Evolutionary conservation across 345 rosid species (phyloP).

Genomic region (Raphanus raphanistrum): DNA sequence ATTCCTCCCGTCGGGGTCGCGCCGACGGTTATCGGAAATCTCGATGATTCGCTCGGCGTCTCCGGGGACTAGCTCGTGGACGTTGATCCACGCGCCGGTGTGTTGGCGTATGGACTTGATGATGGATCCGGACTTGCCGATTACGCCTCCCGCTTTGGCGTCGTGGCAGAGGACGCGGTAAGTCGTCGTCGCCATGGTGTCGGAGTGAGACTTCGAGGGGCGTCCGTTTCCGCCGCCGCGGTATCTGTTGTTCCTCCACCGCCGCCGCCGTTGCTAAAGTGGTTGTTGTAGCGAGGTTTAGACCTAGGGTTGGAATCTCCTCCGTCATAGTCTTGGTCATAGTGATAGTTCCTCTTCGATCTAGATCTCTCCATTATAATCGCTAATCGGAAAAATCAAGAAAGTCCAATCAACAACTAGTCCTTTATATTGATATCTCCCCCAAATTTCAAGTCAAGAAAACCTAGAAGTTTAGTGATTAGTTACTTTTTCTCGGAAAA

Average conservation of each 20-base stretch:
- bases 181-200: constrained; percentile 74
- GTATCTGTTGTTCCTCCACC: constrained; percentile 41
- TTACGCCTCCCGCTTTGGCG: constrained; percentile 94
- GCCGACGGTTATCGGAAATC: constrained; percentile 88
- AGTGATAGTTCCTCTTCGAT: constrained; percentile 91
- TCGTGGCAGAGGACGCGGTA: constrained; percentile 96
- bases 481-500: neutral
- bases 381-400: neutral
- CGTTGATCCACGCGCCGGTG: constrained; percentile 98
- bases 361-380: constrained; percentile 81
- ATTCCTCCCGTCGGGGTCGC: constrained; percentile 93
- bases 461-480: neutral
- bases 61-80: constrained; percentile 87
- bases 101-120: constrained; percentile 89
- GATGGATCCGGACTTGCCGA: constrained; percentile 92
- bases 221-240: constrained; percentile 39
- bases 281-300: constrained; percentile 68
- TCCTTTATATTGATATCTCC: neutral
- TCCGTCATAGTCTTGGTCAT: constrained; percentile 86
- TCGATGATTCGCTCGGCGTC: constrained; percentile 95
- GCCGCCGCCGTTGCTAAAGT: constrained; percentile 51
- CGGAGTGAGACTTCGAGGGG: constrained; percentile 47
- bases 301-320: constrained; percentile 62
- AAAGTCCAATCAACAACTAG: constrained; percentile 19
- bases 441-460: constrained; percentile 15